Conservation (phyloP, 106 monocot genomes). For the Narthecium ossifragum region DNA sequence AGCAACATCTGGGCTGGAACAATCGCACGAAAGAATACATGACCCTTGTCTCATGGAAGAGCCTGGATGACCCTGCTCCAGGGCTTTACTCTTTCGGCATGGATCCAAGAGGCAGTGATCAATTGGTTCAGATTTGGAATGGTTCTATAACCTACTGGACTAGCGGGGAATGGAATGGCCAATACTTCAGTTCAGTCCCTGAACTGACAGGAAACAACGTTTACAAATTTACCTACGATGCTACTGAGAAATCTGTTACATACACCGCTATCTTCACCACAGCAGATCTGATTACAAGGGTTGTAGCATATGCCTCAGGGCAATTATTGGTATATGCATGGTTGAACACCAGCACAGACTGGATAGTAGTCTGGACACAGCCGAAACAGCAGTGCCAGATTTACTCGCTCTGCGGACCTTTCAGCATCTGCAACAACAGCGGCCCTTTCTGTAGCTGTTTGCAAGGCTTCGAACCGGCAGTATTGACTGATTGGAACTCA, state of each 20-base stretch:
- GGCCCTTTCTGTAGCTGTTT: conserved; percentile 5
- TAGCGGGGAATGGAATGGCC: conserved; percentile 41
- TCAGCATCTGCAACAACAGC: conserved; percentile 10
- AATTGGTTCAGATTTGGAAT: conserved; percentile 13
- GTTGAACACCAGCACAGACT: background rate
- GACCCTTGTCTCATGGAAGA: conserved; percentile 48
- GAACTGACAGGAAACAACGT: conserved; percentile 1
- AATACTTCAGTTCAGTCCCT: conserved; percentile 20
- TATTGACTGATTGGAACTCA: conserved; percentile 4
- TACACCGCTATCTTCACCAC: conserved; percentile 2
- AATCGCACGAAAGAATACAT: conserved; percentile 21
- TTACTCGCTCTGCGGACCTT: conserved; percentile 13
- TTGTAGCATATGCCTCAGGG: conserved; percentile 8
- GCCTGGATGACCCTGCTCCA: conserved; percentile 28
- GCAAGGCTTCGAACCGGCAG: conserved; percentile 8
- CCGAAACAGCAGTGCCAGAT: conserved; percentile 16
- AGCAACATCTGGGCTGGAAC: conserved; percentile 20
- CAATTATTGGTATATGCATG: background rate
- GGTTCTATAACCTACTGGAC: conserved; percentile 23
- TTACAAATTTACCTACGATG: background rate
- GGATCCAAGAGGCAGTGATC: conserved; percentile 32
- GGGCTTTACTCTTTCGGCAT: conserved; percentile 29
- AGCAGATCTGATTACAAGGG: conserved; percentile 4
- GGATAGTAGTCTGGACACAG: conserved; percentile 18
- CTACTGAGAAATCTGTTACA: conserved; percentile 4